Base-by-base conservation (phyloP, 192 early-diverging fungal species). In the Funneliformis geosporum region DNA sequence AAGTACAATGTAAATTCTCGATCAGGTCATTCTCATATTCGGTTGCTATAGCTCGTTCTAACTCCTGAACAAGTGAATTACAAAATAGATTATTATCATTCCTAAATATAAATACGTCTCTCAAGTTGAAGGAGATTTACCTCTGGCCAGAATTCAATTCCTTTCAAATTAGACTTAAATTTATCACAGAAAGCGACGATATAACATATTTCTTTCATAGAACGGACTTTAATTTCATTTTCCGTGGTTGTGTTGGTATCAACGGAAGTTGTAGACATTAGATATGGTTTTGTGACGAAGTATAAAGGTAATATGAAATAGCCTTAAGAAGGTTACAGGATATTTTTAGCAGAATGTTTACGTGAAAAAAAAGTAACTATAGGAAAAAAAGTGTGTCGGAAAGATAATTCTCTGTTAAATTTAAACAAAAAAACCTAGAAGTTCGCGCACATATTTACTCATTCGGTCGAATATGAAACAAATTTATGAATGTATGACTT, bases 91-190 rank as follows among this genome's bases (percentile, higher is more conserved):
- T 33, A 10, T 66, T 7, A 4, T 33, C n/a, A n/a, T n/a, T n/a
- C n/a, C n/a, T n/a, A n/a, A n/a, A n/a, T n/a, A n/a, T n/a, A n/a
- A n/a, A n/a, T n/a, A n/a, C n/a, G n/a, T n/a, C n/a, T 28, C 23
- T 16, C 64, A 65, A 65, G 6, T 28, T 16, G 25, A 28, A n/a
- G n/a, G n/a, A n/a, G n/a, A n/a, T n/a, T n/a, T n/a, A 76, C 75
- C 61, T 76, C 75, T 18, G 75, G 75, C 75, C 75, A 76, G 25
- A 76, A 76, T 23, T 76, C 75, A 33, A 76, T n/a, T 25, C 60
- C 60, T 46, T 65, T 61, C 23, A 76, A 65, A 27, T 8, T 4
- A 44, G 60, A 16, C 38, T 76, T 62, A 65, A 76, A 76, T 44
- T 64, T 76, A 27, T 76, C 75, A 65, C 75, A 76, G n/a, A 76